These are phyloP conservation scores for Curvularia hawaiiensis DNA, from an alignment of 2,329 filamentous ascomycete genomes.

Conservation along the genomic window DNA sequence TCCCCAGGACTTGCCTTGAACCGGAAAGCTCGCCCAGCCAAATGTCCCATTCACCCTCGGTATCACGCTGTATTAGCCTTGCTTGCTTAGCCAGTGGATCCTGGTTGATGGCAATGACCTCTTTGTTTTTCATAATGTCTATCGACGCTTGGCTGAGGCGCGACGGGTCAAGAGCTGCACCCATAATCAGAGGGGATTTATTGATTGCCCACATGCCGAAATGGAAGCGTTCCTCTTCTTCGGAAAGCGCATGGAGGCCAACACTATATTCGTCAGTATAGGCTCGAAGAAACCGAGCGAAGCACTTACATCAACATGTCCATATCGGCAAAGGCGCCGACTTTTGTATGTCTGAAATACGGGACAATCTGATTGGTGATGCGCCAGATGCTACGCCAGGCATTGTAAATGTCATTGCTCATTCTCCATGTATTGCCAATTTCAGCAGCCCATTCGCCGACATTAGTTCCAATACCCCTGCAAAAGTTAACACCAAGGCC, in stretches of 20 bases:
- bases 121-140: slow-evolving; percentile 53
- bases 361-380: slow-evolving; percentile 43
- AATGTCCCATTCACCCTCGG: slow-evolving; percentile 47
- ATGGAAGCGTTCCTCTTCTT: slow-evolving; percentile 51
- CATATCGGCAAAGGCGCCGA: slow-evolving; percentile 46
- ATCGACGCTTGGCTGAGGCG: slow-evolving; percentile 30
- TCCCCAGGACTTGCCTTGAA: slow-evolving; percentile 42
- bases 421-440: slow-evolving; percentile 47
- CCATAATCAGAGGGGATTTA: slow-evolving; percentile 54
- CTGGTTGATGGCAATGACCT: slow-evolving; percentile 64
- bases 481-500: too few species aligned
- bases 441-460: slow-evolving; percentile 42
- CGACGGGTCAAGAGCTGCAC: slow-evolving; percentile 43
- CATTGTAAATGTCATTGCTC: slow-evolving; percentile 44
- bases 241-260: slow-evolving; percentile 45
- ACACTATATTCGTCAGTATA: slow-evolving; percentile 26
- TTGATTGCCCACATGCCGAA: slow-evolving; percentile 55
- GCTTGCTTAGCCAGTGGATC: slow-evolving; percentile 60
- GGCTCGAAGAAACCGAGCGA: background rate
- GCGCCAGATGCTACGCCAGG: slow-evolving; percentile 42
- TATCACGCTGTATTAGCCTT: slow-evolving; percentile 51
- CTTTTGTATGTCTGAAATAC: slow-evolving; percentile 34
- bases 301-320: slow-evolving; percentile 51
- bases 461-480: slow-evolving; percentile 42
- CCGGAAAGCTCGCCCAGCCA: slow-evolving; percentile 47